Base-by-base conservation (phyloP, 148 eudicot genomes). In the Diospyros lotus region DNA sequence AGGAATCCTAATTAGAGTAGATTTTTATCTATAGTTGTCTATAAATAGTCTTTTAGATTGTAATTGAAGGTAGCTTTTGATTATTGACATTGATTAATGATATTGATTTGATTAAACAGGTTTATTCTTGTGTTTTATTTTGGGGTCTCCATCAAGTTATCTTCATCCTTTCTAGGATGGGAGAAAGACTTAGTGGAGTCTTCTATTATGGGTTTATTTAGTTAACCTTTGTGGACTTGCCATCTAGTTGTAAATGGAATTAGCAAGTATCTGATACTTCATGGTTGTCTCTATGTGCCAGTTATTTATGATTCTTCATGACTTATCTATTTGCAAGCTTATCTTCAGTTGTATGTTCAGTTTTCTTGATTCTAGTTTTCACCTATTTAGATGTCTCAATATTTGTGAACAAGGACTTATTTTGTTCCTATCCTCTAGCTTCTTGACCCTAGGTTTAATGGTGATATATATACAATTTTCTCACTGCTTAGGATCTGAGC, bases 401-500 rank as follows among this genome's bases (percentile, higher is more conserved):
- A 60, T 60, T 60, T 28, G 9, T 41, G 28, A 60, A 41, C 64
- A 60, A 28, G 28, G 64, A 60, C 64, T 17, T 58, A 8, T 58
- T 2, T 7, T 60, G 64, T 60, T 41, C 9, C 6, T 60, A 3
- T 17, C 9, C 9, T 28, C 28, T 2, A 60, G 64, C 41, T 60
- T 39, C 41, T 17, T 4, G 64, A 2, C 9, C 10, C 41, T 7
- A 2, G 64, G 64, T 28, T 28, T 28, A 28, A 28, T 28, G 28
- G 28, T 28, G 28, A 28, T 28, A 28, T 28, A 28, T 28, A 28
- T 28, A 28, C 28, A 28, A 28, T 28, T 28, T 28, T 67, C 18
- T 58, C 63, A 71, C 75, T 75, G 17, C 12, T 60, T 39, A 40
- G 64, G 56, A 55, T 48, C 4, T 65, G n/a, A 59, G 28, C 13